Evolutionary conservation across 2,329 filamentous ascomycete species (phyloP), one percentile per base, ranked within the genome.

Genomic region (Verticillium longisporum): DNA sequence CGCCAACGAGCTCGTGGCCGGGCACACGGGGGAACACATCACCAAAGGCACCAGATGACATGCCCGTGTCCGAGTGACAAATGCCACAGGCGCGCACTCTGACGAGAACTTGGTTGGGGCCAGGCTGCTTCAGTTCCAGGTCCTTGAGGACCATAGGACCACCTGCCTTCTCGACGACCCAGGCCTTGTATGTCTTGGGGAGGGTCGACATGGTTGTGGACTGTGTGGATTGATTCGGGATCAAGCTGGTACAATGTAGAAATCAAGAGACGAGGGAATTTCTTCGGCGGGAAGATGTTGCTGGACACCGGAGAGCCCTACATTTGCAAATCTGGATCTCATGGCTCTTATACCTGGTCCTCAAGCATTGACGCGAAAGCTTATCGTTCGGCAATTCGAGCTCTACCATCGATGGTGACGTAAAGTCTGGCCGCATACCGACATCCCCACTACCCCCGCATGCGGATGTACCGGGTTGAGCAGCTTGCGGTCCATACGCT

Each of bases 21-120:
- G 88, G 86, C 2, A 86, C 74, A 6, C 84, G 80, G 1, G 88
- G 88, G 67, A 83, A 87, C 21, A 79, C 67, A 14, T 34, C 26
- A 2, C 57, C 57, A 6, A 54, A 26, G 54, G 83, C 79, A 11
- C 83, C 84, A 2, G 68, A 56, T 57, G 80, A 76, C 1, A 83
- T 72, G 59, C 71, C 73, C 21, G 74, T 63, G 67, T 92, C 89
- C 0, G 81, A 83, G 71, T 86, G 87, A 72, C 89, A 92, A 57
- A 93, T 83, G 54, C 89, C 89, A 66, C 86, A 90, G 6, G 89
- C 89, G 9, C 86, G 76, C 2, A 91, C 83, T 71, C 91, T 91
- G 72, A 91, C 80, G 32, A 92, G 81, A 2, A 92, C 75, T 67
- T 91, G 78, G 18, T 82, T 80, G 0, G 77, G 70, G 6, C 78